Evolutionary conservation across 768 basidiomycete genomes (phyloP).

Genomic region (Lepiota subincarnata): DNA sequence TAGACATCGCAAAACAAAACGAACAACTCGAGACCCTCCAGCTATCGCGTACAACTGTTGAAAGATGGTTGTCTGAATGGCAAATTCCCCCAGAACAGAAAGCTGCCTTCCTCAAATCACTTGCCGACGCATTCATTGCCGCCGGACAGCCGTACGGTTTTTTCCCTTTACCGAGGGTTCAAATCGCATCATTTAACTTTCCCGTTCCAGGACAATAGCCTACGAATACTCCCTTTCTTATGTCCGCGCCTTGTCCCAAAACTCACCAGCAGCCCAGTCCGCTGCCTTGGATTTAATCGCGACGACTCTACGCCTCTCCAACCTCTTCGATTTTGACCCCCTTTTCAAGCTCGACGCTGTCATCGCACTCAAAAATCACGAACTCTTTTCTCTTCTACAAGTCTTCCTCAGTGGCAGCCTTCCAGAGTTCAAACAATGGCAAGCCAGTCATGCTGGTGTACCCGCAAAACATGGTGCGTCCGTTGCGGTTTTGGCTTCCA

Average conservation of each 20-base stretch:
- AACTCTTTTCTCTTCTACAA: slow-evolving; percentile 70
- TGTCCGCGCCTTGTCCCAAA: slow-evolving; percentile 54
- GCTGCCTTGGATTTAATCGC: slow-evolving; percentile 62
- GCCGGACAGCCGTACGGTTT: slow-evolving; percentile 54
- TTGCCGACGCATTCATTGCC: slow-evolving; percentile 57
- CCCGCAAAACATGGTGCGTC: slow-evolving; percentile 58
- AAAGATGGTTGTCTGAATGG: slow-evolving; percentile 80
- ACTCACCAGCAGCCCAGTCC: slow-evolving; percentile 44
- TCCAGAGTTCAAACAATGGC: slow-evolving; percentile 61
- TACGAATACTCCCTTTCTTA: slow-evolving; percentile 65
- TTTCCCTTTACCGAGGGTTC: background rate
- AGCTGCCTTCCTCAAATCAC: slow-evolving; percentile 56
- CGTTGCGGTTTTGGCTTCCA: too few species aligned
- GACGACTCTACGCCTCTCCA: slow-evolving; percentile 59
- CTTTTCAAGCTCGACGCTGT: slow-evolving; percentile 75
- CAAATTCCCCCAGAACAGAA: slow-evolving; percentile 58
- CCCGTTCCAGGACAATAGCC: slow-evolving; percentile 42
- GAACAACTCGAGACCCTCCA: slow-evolving; percentile 61
- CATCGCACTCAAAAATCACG: slow-evolving; percentile 59
- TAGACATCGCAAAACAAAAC: slow-evolving; percentile 55
- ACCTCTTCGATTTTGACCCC: slow-evolving; percentile 76
- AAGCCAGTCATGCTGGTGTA: slow-evolving; percentile 38
- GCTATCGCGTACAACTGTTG: slow-evolving; percentile 56
- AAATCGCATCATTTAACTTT: background rate
- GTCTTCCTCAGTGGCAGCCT: slow-evolving; percentile 68